phyloP scores from a whole-genome alignment of 208 protist genomes.

The Eutreptiella sp. region DNA sequence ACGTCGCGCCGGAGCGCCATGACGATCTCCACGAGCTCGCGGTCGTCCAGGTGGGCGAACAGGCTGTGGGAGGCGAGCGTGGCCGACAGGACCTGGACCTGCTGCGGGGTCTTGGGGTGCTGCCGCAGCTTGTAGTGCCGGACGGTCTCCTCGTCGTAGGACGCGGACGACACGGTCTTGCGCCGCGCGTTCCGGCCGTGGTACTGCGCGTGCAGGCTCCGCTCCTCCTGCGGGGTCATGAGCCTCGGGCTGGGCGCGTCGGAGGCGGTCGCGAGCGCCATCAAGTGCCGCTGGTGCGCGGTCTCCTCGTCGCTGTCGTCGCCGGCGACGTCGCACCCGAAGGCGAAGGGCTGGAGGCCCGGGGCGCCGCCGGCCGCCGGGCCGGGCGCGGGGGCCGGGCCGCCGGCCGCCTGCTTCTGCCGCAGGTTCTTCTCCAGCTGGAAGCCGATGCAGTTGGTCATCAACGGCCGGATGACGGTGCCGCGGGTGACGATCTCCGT shows the following conservation, averaged over 20 bases:
- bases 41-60: slow-evolving; percentile 19
- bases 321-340: too few relatives aligned
- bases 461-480: slow-evolving; percentile 23
- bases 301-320: too few relatives aligned
- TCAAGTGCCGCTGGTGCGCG: too few relatives aligned
- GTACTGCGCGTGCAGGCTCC: not conserved
- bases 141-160: slow-evolving; percentile 28
- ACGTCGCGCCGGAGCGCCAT: slow-evolving; percentile 3
- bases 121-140: slow-evolving; percentile 17
- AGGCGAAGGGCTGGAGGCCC: too few relatives aligned
- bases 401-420: too few relatives aligned
- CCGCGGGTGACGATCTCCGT: slow-evolving; percentile 22
- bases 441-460: slow-evolving; percentile 13
- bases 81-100: not conserved
- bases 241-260: not conserved
- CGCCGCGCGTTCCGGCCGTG: not conserved
- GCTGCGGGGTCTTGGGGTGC: too few relatives aligned
- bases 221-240: not conserved
- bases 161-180: slow-evolving; percentile 19
- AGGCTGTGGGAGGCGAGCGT: slow-evolving; percentile 17
- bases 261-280: not conserved
- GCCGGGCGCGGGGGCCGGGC: too few relatives aligned
- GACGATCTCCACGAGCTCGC: slow-evolving; percentile 16
- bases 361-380: too few relatives aligned
- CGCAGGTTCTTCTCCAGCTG: slow-evolving; percentile 21